Percentiles rank a stretch among this genome's conserved stretches.
Evolutionary conservation across 768 basidiomycete genomes (phyloP).

Genomic region (Phylloporus scabripes): DNA sequence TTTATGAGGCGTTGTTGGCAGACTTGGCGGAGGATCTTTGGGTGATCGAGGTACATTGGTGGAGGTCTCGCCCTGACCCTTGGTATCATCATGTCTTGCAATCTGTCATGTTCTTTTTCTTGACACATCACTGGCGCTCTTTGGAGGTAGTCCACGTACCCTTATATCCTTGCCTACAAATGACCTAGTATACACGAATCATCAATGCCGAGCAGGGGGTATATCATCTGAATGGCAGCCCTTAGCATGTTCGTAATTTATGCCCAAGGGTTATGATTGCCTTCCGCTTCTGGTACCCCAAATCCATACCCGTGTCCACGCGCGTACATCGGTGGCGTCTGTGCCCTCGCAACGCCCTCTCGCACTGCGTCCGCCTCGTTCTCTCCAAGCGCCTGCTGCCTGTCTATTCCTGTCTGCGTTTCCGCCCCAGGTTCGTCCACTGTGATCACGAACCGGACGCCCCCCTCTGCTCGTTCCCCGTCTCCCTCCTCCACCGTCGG

Average conservation of each 20-base stretch:
- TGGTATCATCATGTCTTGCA: no score
- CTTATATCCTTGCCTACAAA: no score
- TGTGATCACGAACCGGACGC: constrained; percentile 3
- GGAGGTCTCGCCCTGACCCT: no score
- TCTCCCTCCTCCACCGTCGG: not conserved
- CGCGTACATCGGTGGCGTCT: constrained; percentile 19
- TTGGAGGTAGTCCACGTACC: no score
- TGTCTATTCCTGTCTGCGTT: not conserved
- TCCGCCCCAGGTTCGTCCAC: not conserved
- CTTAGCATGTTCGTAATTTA: not conserved
- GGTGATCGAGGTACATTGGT: no score
- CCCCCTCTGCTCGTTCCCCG: not conserved
- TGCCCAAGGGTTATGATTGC: constrained; percentile 23
- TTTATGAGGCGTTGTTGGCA: no score
- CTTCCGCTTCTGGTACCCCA: constrained; percentile 15
- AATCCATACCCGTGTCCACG: constrained; percentile 6
- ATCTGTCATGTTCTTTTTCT: no score
- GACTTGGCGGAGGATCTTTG: no score
- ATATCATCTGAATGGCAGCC: no score
- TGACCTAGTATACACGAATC: no score
- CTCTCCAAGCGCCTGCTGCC: not conserved
- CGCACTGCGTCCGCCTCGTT: not conserved
- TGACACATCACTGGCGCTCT: no score
- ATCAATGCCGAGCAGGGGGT: no score
- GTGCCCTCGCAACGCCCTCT: constrained; percentile 8